Evolutionary conservation across 163 green algal genomes (phyloP), one percentile per base, ranked within the genome.

Genomic region (Scenedesmus sp.): DNA sequence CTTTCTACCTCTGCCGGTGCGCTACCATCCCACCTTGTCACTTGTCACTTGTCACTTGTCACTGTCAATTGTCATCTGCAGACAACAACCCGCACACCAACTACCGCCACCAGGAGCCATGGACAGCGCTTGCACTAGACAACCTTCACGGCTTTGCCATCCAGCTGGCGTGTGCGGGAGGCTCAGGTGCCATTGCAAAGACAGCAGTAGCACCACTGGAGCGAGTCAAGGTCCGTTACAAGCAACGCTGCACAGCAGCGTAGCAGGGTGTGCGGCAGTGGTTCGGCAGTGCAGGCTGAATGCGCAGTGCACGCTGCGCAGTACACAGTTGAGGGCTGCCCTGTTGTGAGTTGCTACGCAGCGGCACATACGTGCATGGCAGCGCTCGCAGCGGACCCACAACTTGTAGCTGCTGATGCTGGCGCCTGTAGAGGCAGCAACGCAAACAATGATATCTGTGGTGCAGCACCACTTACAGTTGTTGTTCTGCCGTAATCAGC

Each of bases 191-290:
- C 0, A 66, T 96, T 10, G 95, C 95, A 12, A 97, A 96, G 60
- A 97, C 95, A 77, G 93, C 93, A 34, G 94, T 97, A 13, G 95
- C 95, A 20, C 95, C 95, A 3, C 83, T 97, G 15, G 95, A 97
- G 76, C 94, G 95, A 52, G 92, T 96, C 4, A 97, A 97, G 94
- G 95, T 95, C 66, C 16, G 70, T 79, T 3, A 23, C 6, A 52
- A 52, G 70, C 12, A 73, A 46, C 34, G 34, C 34, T 46, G 76
- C 34, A 62, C 16, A 84, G 77, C 64, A 16, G 64, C 64, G 64
- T 16, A 7, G 70, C 70, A 26, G 18, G 70, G 18, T 7, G 26
- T 18, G 70, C 12, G 12, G 74, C n/a, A 34, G n/a, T 34, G 18
- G 34, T 23, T 52, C 12, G 70, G 23, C n/a, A 15, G 26, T 13